phyloP scores from a whole-genome alignment of 2,329 filamentous ascomycete species.

The Ophiostoma angusticollis region DNA sequence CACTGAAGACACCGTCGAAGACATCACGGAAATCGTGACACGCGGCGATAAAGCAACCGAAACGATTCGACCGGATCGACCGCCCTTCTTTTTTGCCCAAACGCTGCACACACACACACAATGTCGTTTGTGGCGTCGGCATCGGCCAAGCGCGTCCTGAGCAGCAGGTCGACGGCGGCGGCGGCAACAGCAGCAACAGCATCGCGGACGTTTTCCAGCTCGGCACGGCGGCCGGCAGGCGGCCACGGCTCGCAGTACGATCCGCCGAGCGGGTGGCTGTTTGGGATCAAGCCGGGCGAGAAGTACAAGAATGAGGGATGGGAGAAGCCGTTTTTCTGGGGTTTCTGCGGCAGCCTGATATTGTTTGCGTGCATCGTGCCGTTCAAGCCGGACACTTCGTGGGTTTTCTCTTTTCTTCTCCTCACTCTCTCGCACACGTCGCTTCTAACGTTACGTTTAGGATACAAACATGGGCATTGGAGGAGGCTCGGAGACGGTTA shows the following conservation, averaged over 20 bases:
- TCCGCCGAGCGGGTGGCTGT: conserved; percentile 82
- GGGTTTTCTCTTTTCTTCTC: conserved; percentile 32
- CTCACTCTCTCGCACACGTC: conserved; percentile 10
- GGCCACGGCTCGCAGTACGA: conserved; percentile 72
- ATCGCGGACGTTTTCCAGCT: conserved; percentile 10
- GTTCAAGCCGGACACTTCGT: conserved; percentile 99
- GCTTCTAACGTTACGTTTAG: conserved; percentile 35
- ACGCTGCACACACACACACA: background rate
- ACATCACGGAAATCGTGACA: background rate
- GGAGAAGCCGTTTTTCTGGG: conserved; percentile 78
- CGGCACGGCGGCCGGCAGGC: conserved; percentile 18
- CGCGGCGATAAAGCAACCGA: too few relatives aligned
- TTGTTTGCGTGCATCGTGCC: conserved; percentile 71
- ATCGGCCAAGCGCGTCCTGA: conserved; percentile 6
- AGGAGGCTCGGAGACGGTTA: conserved; percentile 89
- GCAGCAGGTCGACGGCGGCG: background rate
- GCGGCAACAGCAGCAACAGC: conserved; percentile 2
- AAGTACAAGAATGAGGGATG: conserved; percentile 94
- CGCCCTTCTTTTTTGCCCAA: too few relatives aligned
- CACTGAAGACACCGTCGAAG: background rate
- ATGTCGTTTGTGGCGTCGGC: conserved; percentile 5
- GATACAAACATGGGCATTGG: conserved; percentile 98
- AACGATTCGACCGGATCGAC: background rate
- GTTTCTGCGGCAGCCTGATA: conserved; percentile 66
- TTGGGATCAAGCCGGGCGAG: conserved; percentile 86